Evolutionary conservation across 495 filamentous ascomycete genomes (phyloP).

Genomic region (Podospora didyma): DNA sequence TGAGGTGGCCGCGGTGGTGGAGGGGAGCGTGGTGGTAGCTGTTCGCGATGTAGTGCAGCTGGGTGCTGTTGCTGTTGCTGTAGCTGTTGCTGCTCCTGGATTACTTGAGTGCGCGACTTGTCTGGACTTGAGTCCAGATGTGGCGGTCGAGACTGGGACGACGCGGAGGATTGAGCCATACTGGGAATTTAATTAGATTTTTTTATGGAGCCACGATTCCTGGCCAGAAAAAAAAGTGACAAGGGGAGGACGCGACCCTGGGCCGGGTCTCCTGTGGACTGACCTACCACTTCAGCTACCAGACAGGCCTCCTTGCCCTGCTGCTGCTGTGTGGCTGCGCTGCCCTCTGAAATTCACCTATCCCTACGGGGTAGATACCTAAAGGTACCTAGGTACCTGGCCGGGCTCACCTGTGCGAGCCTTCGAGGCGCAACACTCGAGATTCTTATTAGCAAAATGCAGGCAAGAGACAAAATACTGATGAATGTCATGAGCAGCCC

Average conservation of each 20-base stretch:
- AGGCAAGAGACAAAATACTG: conserved; percentile 11
- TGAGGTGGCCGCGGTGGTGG: conserved; percentile 1
- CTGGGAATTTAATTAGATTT: conserved; percentile 42
- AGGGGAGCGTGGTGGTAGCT: neutral
- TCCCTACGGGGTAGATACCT: neutral
- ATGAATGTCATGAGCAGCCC: neutral
- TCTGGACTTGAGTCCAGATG: conserved; percentile 25
- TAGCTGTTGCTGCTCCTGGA: conserved; percentile 11
- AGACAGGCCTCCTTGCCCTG: conserved; percentile 21
- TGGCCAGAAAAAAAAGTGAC: conserved; percentile 29
- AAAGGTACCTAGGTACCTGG: conserved; percentile 3
- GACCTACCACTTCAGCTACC: conserved; percentile 23
- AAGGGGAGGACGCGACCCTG: conserved; percentile 36
- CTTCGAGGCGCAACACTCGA: conserved; percentile 20
- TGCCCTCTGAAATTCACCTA: conserved; percentile 25
- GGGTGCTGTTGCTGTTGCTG: conserved; percentile 1
- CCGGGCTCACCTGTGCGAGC: conserved; percentile 19
- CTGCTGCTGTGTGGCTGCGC: conserved; percentile 26
- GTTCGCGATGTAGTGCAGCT: conserved; percentile 1
- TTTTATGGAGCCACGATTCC: conserved; percentile 41
- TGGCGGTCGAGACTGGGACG: conserved; percentile 28
- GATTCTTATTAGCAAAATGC: conserved; percentile 18
- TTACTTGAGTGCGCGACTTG: conserved; percentile 23
- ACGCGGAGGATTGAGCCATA: conserved; percentile 37
- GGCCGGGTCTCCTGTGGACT: conserved; percentile 33